Evolutionary conservation across 1,139 yeast genomes (phyloP).

Genomic region (Debaryomyces sp.): DNA sequence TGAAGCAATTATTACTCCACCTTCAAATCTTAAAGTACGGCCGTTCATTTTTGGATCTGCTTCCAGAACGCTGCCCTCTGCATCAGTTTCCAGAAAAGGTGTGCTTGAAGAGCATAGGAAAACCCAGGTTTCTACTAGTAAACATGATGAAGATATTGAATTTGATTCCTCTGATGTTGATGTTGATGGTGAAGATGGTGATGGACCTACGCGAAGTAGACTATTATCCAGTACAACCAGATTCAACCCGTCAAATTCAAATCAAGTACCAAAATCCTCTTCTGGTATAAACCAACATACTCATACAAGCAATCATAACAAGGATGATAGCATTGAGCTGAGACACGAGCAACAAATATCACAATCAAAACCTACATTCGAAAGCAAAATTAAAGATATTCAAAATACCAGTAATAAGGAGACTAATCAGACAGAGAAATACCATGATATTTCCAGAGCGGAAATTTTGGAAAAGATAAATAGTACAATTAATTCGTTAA

Average conservation of each 20-base stretch:
- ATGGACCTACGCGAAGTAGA: background rate
- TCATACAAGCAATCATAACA: background rate
- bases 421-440: background rate
- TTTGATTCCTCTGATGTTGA: conserved; percentile 22
- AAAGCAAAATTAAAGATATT: background rate
- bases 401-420: background rate
- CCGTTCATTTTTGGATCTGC: conserved; percentile 10
- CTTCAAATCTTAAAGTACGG: conserved; percentile 16
- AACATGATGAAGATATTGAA: conserved; percentile 16
- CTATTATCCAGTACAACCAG: background rate
- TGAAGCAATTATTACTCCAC: conserved; percentile 13
- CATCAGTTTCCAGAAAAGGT: conserved; percentile 2
- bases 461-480: conserved; percentile 24
- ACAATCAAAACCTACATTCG: background rate
- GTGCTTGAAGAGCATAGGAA: background rate
- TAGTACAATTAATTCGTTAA: conserved; percentile 18
- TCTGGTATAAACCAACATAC: background rate
- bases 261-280: background rate
- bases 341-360: background rate
- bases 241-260: background rate
- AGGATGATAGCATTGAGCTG: background rate
- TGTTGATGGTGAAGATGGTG: background rate
- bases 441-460: conserved; percentile 16
- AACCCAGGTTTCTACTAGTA: background rate
- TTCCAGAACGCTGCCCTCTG: conserved; percentile 4